Percentiles rank a stretch among this genome's conserved stretches.
Conservation (phyloP, 331 rosid species). For the Cucumis variabilis region DNA sequence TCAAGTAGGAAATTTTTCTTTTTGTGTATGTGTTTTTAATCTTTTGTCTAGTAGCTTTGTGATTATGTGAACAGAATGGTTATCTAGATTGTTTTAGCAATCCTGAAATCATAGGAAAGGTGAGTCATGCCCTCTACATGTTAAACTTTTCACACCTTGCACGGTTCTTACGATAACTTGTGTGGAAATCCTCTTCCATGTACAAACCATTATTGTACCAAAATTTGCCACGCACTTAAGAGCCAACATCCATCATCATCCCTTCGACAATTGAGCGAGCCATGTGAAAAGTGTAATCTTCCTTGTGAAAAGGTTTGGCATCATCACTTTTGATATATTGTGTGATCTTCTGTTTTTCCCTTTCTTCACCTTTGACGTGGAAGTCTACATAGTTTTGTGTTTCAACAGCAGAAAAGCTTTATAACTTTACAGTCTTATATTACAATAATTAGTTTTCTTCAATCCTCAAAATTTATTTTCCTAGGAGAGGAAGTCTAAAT, state of each 20-base stretch:
- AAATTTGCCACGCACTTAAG: constrained; percentile 77
- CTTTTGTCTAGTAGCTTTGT: neutral
- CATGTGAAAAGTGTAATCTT: constrained; percentile 83
- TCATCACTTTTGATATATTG: constrained; percentile 33
- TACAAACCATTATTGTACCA: constrained; percentile 89
- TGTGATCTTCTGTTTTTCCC: constrained; percentile 32
- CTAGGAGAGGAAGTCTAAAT: constrained; percentile 78
- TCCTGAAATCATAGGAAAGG: constrained; percentile 58
- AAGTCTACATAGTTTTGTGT: neutral
- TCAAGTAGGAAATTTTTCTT: neutral
- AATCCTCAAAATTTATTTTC: constrained; percentile 31
- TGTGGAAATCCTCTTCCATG: constrained; percentile 91
- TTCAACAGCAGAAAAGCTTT: neutral
- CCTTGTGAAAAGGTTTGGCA: constrained; percentile 73
- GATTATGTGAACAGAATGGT: constrained; percentile 47
- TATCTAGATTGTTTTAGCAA: constrained; percentile 57
- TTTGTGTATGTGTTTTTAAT: neutral
- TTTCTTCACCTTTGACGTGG: constrained; percentile 24
- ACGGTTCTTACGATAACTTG: constrained; percentile 72
- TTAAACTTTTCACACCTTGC: neutral
- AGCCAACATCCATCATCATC: constrained; percentile 45
- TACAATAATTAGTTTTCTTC: constrained; percentile 29
- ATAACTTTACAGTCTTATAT: neutral
- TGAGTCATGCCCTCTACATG: constrained; percentile 5
- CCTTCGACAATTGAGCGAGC: constrained; percentile 58